Conservation (phyloP, 2,329 filamentous ascomycete genomes). For the Pyrenophora seminiperda region DNA sequence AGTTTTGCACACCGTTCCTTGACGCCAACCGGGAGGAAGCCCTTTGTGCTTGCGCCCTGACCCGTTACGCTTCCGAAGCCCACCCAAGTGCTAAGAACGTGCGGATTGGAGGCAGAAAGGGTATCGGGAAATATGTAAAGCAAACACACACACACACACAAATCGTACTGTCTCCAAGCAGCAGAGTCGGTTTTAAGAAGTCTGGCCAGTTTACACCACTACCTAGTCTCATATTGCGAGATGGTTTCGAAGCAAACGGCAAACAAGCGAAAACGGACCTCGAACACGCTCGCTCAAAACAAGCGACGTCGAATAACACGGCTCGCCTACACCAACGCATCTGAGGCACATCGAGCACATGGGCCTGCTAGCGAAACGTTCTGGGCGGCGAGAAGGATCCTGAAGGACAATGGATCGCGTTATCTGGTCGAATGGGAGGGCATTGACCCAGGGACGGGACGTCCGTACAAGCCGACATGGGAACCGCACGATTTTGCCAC, state of each 20-base stretch:
- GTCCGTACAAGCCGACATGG: conserved; percentile 5
- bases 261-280: conserved; percentile 11
- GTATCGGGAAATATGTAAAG: conserved; percentile 1
- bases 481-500: conserved; percentile 13
- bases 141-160: not conserved
- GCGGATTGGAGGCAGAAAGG: conserved; percentile 1
- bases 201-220: conserved; percentile 1
- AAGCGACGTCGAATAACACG: conserved; percentile 6
- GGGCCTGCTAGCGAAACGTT: conserved; percentile 6
- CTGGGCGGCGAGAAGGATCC: conserved; percentile 10
- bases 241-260: conserved; percentile 7
- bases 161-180: not conserved
- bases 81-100: conserved; percentile 2
- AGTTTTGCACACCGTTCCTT: not conserved
- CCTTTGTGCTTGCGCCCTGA: not conserved
- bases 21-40: conserved; percentile 3
- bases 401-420: conserved; percentile 7
- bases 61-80: conserved; percentile 1
- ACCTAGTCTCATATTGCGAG: conserved; percentile 4
- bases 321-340: conserved; percentile 3
- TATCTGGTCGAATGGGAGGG: conserved; percentile 11
- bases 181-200: not conserved
- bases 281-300: conserved; percentile 1
- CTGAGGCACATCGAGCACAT: not conserved
- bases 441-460: conserved; percentile 7